These are phyloP conservation scores for Botrytis deweyae DNA, from an alignment of 2,329 filamentous ascomycete genomes.

Conservation along the genomic window DNA sequence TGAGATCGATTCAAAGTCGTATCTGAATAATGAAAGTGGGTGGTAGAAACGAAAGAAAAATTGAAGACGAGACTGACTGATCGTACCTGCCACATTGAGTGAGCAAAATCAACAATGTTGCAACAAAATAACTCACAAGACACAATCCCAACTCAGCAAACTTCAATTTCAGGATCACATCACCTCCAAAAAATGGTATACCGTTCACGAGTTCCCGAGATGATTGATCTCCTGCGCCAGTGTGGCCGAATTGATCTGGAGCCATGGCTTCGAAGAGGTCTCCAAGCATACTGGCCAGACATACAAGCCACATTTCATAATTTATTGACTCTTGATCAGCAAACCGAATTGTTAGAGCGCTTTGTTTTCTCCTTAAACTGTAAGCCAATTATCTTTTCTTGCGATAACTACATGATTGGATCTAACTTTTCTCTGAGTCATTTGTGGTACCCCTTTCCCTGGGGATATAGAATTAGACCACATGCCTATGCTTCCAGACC, in stretches of 20 bases:
- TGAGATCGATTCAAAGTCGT: neutral
- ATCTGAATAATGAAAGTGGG: neutral
- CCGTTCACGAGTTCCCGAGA: neutral
- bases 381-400: neutral
- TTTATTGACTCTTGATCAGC: neutral
- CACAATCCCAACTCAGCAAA: neutral
- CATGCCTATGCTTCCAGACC: neutral
- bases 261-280: neutral
- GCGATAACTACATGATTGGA: neutral
- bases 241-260: neutral
- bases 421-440: neutral
- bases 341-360: neutral
- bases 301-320: neutral
- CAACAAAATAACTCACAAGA: neutral
- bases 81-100: neutral
- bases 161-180: neutral
- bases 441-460: neutral
- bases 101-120: neutral
- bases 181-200: neutral
- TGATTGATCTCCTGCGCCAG: neutral
- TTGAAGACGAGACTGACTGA: neutral
- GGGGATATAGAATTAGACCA: neutral
- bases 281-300: neutral
- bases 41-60: neutral
- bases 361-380: neutral